Evolutionary conservation across 192 early-diverging fungal species (phyloP).

Genomic region (Chytriomyces sp.): DNA sequence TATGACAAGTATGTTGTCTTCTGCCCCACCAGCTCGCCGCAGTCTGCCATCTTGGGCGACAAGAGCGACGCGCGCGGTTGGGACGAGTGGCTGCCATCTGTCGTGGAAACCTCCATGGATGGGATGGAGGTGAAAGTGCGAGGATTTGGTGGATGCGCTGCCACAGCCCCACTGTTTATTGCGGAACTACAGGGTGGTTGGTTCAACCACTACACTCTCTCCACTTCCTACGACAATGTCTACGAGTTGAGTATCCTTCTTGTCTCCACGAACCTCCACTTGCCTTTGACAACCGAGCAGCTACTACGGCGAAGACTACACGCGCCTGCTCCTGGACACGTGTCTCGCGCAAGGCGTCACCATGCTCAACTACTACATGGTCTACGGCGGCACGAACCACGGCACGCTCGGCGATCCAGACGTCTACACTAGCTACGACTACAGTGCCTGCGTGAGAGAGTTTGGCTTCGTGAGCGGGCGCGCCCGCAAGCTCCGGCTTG

Average conservation of each 20-base stretch:
- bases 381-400: slow-evolving; percentile 82
- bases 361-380: slow-evolving; percentile 68
- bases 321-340: slow-evolving; percentile 60
- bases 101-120: slow-evolving; percentile 56
- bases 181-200: slow-evolving; percentile 80
- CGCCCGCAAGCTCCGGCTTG: slow-evolving; percentile 58
- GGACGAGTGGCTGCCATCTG: slow-evolving; percentile 58
- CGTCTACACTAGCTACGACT: slow-evolving; percentile 80
- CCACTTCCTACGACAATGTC: slow-evolving; percentile 66
- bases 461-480: slow-evolving; percentile 65
- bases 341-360: slow-evolving; percentile 67
- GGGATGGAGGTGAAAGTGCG: slow-evolving; percentile 67
- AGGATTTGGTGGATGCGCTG: slow-evolving; percentile 67
- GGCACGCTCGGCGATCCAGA: slow-evolving; percentile 68
- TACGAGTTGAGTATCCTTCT: slow-evolving; percentile 54
- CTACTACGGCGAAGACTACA: slow-evolving; percentile 72
- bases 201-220: slow-evolving; percentile 72
- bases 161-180: slow-evolving; percentile 70
- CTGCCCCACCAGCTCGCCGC: slow-evolving; percentile 31
- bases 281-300: too few relatives aligned
- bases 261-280: too few relatives aligned
- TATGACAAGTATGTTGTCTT: slow-evolving; percentile 75
- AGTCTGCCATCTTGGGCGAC: background rate
- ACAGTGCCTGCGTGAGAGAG: slow-evolving; percentile 74
- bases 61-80: slow-evolving; percentile 33